These are phyloP conservation scores for Talinum fruticosum DNA, from an alignment of 148 eudicot species.

Conservation along the genomic window DNA sequence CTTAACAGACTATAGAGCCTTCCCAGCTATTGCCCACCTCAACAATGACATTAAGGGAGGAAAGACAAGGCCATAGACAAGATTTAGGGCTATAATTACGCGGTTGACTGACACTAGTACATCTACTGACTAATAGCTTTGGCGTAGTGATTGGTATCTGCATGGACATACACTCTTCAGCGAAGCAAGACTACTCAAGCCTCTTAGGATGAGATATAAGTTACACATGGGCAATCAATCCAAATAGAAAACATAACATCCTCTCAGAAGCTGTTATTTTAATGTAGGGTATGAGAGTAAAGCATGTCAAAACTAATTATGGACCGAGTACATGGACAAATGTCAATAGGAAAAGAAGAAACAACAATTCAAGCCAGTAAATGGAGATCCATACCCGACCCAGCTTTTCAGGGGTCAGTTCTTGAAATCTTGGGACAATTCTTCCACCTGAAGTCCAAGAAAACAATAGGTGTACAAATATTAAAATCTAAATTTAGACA, in stretches of 20 bases:
- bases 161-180: neutral
- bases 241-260: neutral
- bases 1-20: neutral
- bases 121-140: neutral
- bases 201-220: neutral
- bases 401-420: constrained; percentile 82
- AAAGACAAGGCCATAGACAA: neutral
- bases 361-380: neutral
- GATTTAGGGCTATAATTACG: neutral
- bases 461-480: neutral
- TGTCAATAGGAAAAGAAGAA: constrained; percentile 1
- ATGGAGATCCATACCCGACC: constrained; percentile 46
- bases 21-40: neutral
- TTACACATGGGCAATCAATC: neutral
- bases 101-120: neutral
- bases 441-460: constrained; percentile 64
- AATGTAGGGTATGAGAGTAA: neutral
- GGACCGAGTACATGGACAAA: neutral
- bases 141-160: neutral
- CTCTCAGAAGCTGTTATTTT: neutral
- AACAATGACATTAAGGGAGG: neutral
- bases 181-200: neutral
- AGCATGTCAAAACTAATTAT: neutral
- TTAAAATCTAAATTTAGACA: neutral
- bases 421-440: constrained; percentile 96